Base-by-base conservation (phyloP, 2,329 filamentous ascomycete genomes). In the Aphanocladium album region DNA sequence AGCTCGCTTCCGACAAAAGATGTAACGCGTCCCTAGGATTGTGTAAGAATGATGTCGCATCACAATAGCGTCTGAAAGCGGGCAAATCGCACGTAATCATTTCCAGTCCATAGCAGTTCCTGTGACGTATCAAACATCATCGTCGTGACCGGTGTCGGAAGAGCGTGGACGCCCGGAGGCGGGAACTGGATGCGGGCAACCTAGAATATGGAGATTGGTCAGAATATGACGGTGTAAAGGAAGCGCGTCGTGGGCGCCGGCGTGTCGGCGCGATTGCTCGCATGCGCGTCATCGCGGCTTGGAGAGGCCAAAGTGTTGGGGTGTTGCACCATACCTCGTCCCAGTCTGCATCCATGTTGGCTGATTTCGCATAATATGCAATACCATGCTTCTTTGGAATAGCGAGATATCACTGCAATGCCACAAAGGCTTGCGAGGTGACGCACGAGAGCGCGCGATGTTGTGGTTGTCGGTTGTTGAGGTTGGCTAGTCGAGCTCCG, bases 41-140 rank as follows among this genome's bases (percentile, higher is more conserved):
- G 16, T 46, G 67, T 75, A 57, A 76, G 67, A 65, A 43, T 56
- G 2, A 16, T 11, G 45, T 39, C 16, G 21, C 9, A 11, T 41
- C 35, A 25, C 37, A 5, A 11, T n/a, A 8, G 54, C 14, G 33
- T 41, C 9, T 41, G 9, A 5, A 35, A 16, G 41, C 14, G 12
- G 27, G 41, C 2, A 23, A 67, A 62, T 68, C 84, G 79, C 80
- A 95, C 91, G 80, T 88, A 91, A 77, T 95, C 90, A 74, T 95
- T 96, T 51, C 93, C 96, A 3, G 88, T 86, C 95, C 96, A 99
- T 57, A 99, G 77, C 39, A 99, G 82, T 74, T 99, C 95, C 73
- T 96, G 89, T 43, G 83, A 82, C 61, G 89, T 89, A 74, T 99
- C 95, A 75, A 99, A 99, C 52, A 89, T 89, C 73, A 97, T 84